Evolutionary conservation across 441 rosid genomes (phyloP).

Genomic region (Francoa sonchifolia): DNA sequence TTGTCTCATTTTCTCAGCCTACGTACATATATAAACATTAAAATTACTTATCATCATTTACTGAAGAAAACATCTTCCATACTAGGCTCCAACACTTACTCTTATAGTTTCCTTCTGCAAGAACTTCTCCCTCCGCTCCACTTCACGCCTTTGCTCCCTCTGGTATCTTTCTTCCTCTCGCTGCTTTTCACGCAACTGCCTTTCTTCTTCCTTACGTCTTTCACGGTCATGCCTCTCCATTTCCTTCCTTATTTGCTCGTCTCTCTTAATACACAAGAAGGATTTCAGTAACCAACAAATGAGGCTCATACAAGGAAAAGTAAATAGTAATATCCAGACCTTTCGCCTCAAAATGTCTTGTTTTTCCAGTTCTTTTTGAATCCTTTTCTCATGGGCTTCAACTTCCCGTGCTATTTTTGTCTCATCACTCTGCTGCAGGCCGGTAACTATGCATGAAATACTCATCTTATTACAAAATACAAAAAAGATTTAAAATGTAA

Average conservation of each 20-base stretch:
- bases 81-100: slow-evolving; percentile 29
- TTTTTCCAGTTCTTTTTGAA: slow-evolving; percentile 77
- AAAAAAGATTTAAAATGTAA: slow-evolving; percentile 4
- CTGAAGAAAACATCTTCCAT: background rate
- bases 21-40: slow-evolving; percentile 6
- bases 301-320: slow-evolving; percentile 8
- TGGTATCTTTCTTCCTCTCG: slow-evolving; percentile 82
- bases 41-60: slow-evolving; percentile 2
- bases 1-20: slow-evolving; percentile 84
- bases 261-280: slow-evolving; percentile 37
- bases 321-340: slow-evolving; percentile 27
- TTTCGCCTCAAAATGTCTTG: slow-evolving; percentile 75
- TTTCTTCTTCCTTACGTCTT: slow-evolving; percentile 88
- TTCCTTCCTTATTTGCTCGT: slow-evolving; percentile 84
- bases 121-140: slow-evolving; percentile 79
- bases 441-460: slow-evolving; percentile 9
- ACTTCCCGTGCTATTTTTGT: slow-evolving; percentile 73
- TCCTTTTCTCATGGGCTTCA: slow-evolving; percentile 79
- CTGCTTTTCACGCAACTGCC: slow-evolving; percentile 77
- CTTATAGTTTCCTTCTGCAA: slow-evolving; percentile 69
- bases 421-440: slow-evolving; percentile 56
- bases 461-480: background rate
- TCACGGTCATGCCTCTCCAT: slow-evolving; percentile 89
- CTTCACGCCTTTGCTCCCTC: slow-evolving; percentile 81
- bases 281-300: slow-evolving; percentile 14